phyloP scores from a whole-genome alignment of 805 yeast species.

The Metschnikowia drakensbergensis region DNA sequence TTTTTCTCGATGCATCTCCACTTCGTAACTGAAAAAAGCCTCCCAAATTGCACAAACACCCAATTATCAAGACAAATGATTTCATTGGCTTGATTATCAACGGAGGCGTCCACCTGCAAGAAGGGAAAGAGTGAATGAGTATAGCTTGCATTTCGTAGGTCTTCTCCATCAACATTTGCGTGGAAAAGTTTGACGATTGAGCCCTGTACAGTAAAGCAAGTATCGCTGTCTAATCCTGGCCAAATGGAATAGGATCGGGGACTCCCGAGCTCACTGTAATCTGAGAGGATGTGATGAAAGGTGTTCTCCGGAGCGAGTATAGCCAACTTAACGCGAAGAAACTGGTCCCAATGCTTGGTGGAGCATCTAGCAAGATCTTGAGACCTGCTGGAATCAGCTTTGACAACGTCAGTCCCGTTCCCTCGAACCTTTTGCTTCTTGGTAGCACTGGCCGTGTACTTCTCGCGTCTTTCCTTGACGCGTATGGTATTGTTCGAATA shows the following conservation, averaged over 20 bases:
- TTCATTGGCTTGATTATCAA: not conserved
- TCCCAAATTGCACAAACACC: conserved; percentile 1
- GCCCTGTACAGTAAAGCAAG: not conserved
- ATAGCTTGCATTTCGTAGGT: not conserved
- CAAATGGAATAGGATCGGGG: conserved; percentile 1
- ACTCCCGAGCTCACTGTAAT: not conserved
- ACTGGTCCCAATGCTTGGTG: not conserved
- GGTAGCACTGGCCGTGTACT: not conserved
- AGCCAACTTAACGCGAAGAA: not conserved
- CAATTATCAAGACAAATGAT: not conserved
- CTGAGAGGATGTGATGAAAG: not conserved
- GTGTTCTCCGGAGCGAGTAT: not conserved
- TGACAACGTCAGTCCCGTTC: not conserved
- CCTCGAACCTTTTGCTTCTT: not conserved
- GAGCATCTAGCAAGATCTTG: not conserved
- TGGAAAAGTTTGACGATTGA: not conserved
- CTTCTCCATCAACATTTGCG: not conserved
- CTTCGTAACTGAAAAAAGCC: not conserved
- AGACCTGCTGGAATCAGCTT: not conserved
- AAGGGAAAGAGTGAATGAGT: not conserved
- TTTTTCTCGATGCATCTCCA: not conserved
- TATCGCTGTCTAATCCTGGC: not conserved
- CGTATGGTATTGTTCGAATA: conserved; percentile 31
- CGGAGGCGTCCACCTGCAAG: not conserved
- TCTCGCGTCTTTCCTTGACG: conserved; percentile 19